A percentile compares a stretch with the other conserved stretches of the same genome.
phyloP scores from a whole-genome alignment of 768 basidiomycete genomes.

The Lactarius trivialis region DNA sequence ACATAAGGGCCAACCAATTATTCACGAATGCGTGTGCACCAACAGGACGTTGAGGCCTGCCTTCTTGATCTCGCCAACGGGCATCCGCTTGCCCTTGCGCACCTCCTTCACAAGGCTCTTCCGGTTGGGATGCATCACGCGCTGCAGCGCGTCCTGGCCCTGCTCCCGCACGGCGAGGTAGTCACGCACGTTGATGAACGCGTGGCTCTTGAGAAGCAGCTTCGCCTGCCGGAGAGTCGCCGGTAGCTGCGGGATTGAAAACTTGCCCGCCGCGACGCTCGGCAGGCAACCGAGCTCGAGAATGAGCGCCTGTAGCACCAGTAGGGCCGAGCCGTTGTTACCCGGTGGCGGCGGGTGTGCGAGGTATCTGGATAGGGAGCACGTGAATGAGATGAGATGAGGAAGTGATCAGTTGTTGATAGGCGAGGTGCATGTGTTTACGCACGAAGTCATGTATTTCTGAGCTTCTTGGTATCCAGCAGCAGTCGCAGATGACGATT shows the following conservation, averaged over 20 bases:
- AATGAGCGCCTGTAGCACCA: constrained; percentile 65
- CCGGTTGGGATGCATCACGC: constrained; percentile 56
- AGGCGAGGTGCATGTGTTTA: constrained; percentile 24
- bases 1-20: background rate
- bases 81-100: constrained; percentile 36
- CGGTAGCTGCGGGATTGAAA: constrained; percentile 43
- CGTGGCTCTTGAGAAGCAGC: constrained; percentile 55
- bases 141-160: constrained; percentile 54
- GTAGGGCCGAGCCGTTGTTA: constrained; percentile 44
- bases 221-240: constrained; percentile 59
- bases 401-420: background rate
- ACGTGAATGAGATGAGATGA: background rate
- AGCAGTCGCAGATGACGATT: background rate
- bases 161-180: constrained; percentile 61
- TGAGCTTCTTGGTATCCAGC: constrained; percentile 51
- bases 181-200: constrained; percentile 66
- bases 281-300: constrained; percentile 54
- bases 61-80: constrained; percentile 56
- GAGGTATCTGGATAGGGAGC: constrained; percentile 39
- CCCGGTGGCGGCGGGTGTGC: constrained; percentile 38
- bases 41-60: constrained; percentile 54
- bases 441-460: constrained; percentile 55
- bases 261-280: constrained; percentile 30
- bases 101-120: constrained; percentile 58
- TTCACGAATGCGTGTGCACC: constrained; percentile 31